Evolutionary conservation across 2,329 filamentous ascomycete species (phyloP).

Genomic region (Lasiodiplodia sp.): DNA sequence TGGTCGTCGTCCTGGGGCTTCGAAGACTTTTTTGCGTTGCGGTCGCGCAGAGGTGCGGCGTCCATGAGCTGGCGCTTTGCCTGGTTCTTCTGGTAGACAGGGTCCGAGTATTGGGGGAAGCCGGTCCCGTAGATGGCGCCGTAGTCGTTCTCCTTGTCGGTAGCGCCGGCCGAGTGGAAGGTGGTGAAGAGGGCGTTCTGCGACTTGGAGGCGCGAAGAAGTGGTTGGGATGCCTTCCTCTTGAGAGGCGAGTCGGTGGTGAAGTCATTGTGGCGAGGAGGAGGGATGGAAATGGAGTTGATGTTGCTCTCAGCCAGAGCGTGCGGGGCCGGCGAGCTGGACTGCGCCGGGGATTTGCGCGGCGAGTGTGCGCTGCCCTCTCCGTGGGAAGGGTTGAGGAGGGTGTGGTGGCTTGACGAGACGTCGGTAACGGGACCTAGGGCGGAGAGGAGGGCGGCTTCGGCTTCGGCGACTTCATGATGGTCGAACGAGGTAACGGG

Average conservation of each 20-base stretch:
- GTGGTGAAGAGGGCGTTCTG: constrained; percentile 63
- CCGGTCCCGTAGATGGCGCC: constrained; percentile 25
- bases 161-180: constrained; percentile 54
- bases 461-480: constrained; percentile 54
- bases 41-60: constrained; percentile 74
- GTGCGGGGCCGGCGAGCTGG: constrained; percentile 64
- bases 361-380: constrained; percentile 69
- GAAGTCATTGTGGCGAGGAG: constrained; percentile 63
- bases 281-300: constrained; percentile 72
- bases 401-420: constrained; percentile 66
- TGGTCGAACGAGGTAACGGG: constrained; percentile 53
- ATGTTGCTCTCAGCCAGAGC: constrained; percentile 69
- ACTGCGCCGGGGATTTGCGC: constrained; percentile 67
- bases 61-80: constrained; percentile 73
- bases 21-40: constrained; percentile 68
- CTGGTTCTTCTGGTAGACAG: constrained; percentile 53
- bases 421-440: constrained; percentile 53
- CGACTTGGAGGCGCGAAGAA: constrained; percentile 35
- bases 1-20: constrained; percentile 62
- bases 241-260: constrained; percentile 74
- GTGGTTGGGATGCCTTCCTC: constrained; percentile 52
- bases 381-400: constrained; percentile 68
- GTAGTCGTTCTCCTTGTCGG: constrained; percentile 58
- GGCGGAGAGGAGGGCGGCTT: constrained; percentile 60
- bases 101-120: constrained; percentile 57